Evolutionary conservation across 768 basidiomycete species (phyloP), one percentile per base, ranked within the genome.

Genomic region (Suillus decipiens): DNA sequence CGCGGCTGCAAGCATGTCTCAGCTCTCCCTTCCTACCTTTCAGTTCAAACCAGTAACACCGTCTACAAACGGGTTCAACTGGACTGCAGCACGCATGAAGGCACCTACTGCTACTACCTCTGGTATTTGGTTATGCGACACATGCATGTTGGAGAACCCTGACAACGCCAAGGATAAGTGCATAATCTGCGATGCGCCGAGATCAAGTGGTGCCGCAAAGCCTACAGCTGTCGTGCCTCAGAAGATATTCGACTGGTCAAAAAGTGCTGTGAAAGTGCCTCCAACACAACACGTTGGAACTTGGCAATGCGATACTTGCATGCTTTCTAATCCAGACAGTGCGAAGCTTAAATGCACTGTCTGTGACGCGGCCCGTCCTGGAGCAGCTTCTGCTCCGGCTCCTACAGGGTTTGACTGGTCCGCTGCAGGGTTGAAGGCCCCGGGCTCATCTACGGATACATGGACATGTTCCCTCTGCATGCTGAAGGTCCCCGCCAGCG

Each of bases 31-130:
- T 11, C 88, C 89, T 5, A 70, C 62, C 5, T 84, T 72, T 62
- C 72, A 79, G 43, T 77, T 82, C 65, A 61, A 61, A n/a, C 61
- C 58, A 14, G 53, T 53, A 64, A 53, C 63, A n/a, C 61, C 74
- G 12, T 61, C 70, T 2, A 67, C 73, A 45, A 75, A 78, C 47
- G 77, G 77, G 37, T 90, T 89, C 67, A 78, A 89, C 67, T 90
- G 85, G 83, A 77, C 81, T 2, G 86, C 85, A 11, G 86, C 86
- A 1, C 89, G 87, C 4, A 71, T 84, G 61, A 87, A 83, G 65
- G 71, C 80, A 3, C 82, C 86, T 6, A 64, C 68, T 15, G 60
- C 66, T 39, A 33, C 67, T 22, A 60, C 70, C 14, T 64, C 63
- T 6, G 69, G 67, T 53, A 67, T 64, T n/a, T 92, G 90, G 90